Percentiles rank a stretch among this genome's conserved stretches.
These are phyloP conservation scores for Pilobolus umbonatus DNA, from an alignment of 192 early-diverging fungal genomes.

Conservation along the genomic window DNA sequence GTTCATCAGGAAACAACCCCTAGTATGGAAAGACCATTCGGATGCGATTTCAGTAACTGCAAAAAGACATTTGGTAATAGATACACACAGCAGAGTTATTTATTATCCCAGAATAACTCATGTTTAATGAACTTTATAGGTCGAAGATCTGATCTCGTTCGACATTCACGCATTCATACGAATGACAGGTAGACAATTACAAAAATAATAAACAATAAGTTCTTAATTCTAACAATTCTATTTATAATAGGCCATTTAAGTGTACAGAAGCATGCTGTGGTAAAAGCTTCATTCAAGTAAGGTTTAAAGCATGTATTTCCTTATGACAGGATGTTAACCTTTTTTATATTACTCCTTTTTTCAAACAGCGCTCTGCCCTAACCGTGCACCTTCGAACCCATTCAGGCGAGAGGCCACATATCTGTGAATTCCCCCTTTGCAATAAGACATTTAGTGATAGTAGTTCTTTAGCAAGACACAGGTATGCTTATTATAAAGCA, in stretches of 20 bases:
- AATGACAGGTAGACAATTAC: constrained; percentile 57
- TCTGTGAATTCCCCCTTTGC: constrained; percentile 63
- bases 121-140: constrained; percentile 19
- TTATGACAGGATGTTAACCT: too few relatives aligned
- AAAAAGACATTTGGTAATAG: constrained; percentile 64
- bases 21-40: constrained; percentile 46
- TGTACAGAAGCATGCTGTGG: constrained; percentile 62
- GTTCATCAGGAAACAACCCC: constrained; percentile 45
- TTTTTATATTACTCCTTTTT: constrained; percentile 2
- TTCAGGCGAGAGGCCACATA: constrained; percentile 67
- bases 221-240: not conserved
- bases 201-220: not conserved
- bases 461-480: constrained; percentile 67
- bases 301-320: constrained; percentile 53
- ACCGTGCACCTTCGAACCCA: constrained; percentile 75
- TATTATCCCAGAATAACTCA: not conserved
- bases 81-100: too few relatives aligned
- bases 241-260: constrained; percentile 52
- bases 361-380: constrained; percentile 64
- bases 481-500: constrained; percentile 32
- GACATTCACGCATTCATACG: constrained; percentile 77
- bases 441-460: constrained; percentile 73
- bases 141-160: constrained; percentile 66
- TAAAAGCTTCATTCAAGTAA: constrained; percentile 74
- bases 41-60: constrained; percentile 60